A percentile compares a stretch with the other conserved stretches of the same genome.
These are phyloP conservation scores for Colletotrichum incanum DNA, from an alignment of 2,329 filamentous ascomycete species.

Conservation along the genomic window DNA sequence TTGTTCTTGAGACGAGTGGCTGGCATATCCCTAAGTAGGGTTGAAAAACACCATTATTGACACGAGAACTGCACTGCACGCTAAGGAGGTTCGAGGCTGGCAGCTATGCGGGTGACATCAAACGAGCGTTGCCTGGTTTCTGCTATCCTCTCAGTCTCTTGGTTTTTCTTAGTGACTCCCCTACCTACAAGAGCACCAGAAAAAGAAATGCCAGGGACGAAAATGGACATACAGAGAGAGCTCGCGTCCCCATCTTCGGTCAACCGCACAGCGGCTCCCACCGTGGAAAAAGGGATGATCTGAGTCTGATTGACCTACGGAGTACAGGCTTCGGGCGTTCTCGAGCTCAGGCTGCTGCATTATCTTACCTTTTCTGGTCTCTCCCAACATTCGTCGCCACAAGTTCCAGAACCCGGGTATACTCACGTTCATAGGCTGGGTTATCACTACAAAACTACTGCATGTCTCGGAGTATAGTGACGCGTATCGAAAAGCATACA, in stretches of 20 bases:
- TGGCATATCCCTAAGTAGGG: background rate
- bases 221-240: background rate
- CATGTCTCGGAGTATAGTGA: conserved; percentile 2
- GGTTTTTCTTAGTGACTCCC: no score
- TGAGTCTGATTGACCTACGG: no score
- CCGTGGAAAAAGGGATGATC: no score
- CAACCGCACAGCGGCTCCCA: no score
- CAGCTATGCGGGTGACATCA: background rate
- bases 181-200: background rate
- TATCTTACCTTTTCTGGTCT: background rate
- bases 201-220: background rate
- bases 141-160: background rate
- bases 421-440: background rate
- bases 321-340: no score
- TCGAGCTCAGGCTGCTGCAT: background rate
- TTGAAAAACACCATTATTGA: background rate
- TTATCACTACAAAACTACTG: background rate
- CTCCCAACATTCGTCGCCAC: background rate
- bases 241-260: no score
- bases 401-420: background rate
- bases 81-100: background rate
- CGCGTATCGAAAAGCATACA: background rate
- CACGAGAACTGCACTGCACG: background rate
- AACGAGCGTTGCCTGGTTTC: no score
- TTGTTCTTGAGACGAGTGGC: background rate